phyloP scores from a whole-genome alignment of 169 alveolate species.

The Plasmodium vinckei region DNA sequence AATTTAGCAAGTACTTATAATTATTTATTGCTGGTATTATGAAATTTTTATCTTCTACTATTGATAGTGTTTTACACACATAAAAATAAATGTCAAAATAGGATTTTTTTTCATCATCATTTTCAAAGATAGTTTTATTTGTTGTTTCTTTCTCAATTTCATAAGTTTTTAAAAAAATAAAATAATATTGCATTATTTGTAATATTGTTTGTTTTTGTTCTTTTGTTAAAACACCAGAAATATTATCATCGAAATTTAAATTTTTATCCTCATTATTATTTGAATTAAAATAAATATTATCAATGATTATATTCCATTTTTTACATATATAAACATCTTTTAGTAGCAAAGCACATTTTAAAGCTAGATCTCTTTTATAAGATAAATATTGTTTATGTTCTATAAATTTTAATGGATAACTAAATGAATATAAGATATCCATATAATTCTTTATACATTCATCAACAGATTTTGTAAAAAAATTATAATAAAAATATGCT shows the following conservation, averaged over 20 bases:
- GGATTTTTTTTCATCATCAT: conserved; percentile 67
- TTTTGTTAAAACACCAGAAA: conserved; percentile 14
- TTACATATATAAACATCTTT: conserved; percentile 61
- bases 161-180: conserved; percentile 57
- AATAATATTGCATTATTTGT: conserved; percentile 38
- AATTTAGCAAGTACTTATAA: conserved; percentile 36
- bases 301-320: conserved; percentile 45
- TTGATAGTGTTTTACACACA: conserved; percentile 67
- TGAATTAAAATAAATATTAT: conserved; percentile 39
- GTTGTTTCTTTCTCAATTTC: conserved; percentile 5
- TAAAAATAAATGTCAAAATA: conserved; percentile 71
- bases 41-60: conserved; percentile 49
- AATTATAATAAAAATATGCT: conserved; percentile 56
- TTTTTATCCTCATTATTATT: conserved; percentile 11
- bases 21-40: conserved; percentile 36
- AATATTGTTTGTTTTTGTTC: conserved; percentile 35
- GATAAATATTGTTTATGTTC: conserved; percentile 56
- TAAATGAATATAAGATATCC: conserved; percentile 26
- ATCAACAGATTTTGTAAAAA: conserved; percentile 59
- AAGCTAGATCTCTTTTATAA: conserved; percentile 36
- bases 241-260: conserved; percentile 46
- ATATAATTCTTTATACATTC: conserved; percentile 33
- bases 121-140: conserved; percentile 25
- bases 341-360: conserved; percentile 51
- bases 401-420: conserved; percentile 39